phyloP scores from a whole-genome alignment of 805 yeast genomes.

The Scheffersomyces stipitis region DNA sequence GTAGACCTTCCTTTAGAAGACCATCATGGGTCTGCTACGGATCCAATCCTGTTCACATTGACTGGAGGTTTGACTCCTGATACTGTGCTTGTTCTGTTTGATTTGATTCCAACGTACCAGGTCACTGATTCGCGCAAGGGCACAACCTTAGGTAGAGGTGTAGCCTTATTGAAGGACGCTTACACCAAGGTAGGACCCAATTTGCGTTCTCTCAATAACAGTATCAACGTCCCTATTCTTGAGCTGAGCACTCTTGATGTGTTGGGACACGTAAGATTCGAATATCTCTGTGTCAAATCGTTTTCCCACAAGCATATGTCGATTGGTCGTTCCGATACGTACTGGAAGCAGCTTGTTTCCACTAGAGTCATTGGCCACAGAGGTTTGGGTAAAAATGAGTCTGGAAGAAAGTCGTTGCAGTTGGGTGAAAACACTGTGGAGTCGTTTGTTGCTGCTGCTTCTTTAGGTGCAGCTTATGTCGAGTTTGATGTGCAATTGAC shows the following conservation, averaged over 20 bases:
- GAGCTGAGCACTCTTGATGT: conserved; percentile 70
- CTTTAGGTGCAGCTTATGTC: conserved; percentile 93
- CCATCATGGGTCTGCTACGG: conserved; percentile 63
- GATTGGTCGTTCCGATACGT: conserved; percentile 68
- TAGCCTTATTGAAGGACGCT: conserved; percentile 63
- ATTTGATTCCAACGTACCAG: conserved; percentile 86
- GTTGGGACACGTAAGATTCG: conserved; percentile 77
- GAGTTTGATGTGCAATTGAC: conserved; percentile 97
- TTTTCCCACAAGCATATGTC: conserved; percentile 70
- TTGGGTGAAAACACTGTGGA: conserved; percentile 95
- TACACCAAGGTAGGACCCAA: conserved; percentile 68
- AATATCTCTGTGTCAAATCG: conserved; percentile 67
- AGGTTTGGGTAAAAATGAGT: conserved; percentile 86
- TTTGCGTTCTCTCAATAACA: conserved; percentile 64
- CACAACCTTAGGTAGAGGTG: conserved; percentile 77
- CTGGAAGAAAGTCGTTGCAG: conserved; percentile 73
- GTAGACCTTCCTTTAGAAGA: conserved; percentile 84
- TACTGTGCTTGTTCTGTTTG: conserved; percentile 68
- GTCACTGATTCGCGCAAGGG: conserved; percentile 30
- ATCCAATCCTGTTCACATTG: conserved; percentile 73
- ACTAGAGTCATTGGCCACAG: conserved; percentile 95
- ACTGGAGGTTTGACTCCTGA: conserved; percentile 43
- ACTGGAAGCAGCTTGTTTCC: conserved; percentile 87
- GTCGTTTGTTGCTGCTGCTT: conserved; percentile 93
- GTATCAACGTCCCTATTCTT: conserved; percentile 71